These are phyloP conservation scores for Rhizoctonia solani DNA, from an alignment of 1,284 basidiomycete species.

Conservation along the genomic window DNA sequence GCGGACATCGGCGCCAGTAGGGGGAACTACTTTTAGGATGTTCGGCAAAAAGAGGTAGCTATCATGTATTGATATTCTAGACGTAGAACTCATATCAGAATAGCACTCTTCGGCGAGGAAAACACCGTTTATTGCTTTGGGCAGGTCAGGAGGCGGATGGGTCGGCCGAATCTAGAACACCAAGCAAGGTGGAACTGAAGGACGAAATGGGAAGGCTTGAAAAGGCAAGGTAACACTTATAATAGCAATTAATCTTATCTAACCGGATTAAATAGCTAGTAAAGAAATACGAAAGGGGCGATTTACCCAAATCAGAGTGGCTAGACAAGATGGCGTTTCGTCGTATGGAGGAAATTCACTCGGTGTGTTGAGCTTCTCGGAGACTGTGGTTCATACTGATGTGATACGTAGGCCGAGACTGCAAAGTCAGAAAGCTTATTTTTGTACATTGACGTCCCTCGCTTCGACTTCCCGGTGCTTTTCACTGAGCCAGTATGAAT, in stretches of 20 bases:
- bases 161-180: conserved; percentile 77
- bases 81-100: neutral
- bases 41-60: conserved; percentile 89
- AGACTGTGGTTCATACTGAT: neutral
- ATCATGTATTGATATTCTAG: neutral
- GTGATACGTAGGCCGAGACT: conserved; percentile 67
- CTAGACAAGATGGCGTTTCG: conserved; percentile 91
- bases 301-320: conserved; percentile 95
- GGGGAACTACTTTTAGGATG: conserved; percentile 86
- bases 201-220: conserved; percentile 96
- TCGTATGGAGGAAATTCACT: conserved; percentile 91
- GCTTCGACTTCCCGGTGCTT: conserved; percentile 98
- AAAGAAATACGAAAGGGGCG: conserved; percentile 94
- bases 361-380: conserved; percentile 56
- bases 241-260: neutral
- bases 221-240: conserved; percentile 61
- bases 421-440: conserved; percentile 88
- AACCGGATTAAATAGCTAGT: conserved; percentile 62
- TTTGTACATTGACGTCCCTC: conserved; percentile 92
- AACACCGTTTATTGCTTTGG: conserved; percentile 88
- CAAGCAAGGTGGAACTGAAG: conserved; percentile 75
- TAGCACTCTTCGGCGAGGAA: conserved; percentile 87
- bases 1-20: conserved; percentile 73
- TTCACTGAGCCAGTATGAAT: conserved; percentile 80
- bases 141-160: conserved; percentile 84